These are phyloP conservation scores for Patellifolia procumbens DNA, from an alignment of 179 eudicot species.

Conservation along the genomic window DNA sequence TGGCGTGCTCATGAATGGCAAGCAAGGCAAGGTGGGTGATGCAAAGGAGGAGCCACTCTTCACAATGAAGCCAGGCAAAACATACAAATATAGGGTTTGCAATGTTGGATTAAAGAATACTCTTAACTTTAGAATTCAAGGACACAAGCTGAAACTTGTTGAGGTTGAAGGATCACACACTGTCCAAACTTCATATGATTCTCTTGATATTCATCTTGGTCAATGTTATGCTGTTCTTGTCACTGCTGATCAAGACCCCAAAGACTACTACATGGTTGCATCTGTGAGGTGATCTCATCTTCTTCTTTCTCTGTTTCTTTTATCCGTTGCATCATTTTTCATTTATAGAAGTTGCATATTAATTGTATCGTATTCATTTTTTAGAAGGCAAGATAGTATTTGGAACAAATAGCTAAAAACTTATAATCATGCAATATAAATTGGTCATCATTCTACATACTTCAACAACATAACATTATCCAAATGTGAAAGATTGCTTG, in stretches of 20 bases:
- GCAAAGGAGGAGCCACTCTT: slow-evolving; percentile 44
- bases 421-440: no score
- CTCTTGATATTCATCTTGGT: slow-evolving; percentile 62
- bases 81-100: slow-evolving; percentile 57
- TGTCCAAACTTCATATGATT: slow-evolving; percentile 48
- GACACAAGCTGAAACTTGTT: slow-evolving; percentile 52
- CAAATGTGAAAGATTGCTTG: no score
- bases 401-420: no score
- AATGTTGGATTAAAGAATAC: slow-evolving; percentile 63
- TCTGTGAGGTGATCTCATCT: slow-evolving; percentile 34
- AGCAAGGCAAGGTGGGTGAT: slow-evolving; percentile 40
- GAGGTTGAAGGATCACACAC: slow-evolving; percentile 66
- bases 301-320: no score
- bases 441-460: no score
- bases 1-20: slow-evolving; percentile 50
- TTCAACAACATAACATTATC: no score
- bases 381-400: no score
- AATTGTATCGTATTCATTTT: no score
- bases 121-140: slow-evolving; percentile 54
- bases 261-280: slow-evolving; percentile 60
- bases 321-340: no score
- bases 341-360: no score
- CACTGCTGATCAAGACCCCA: slow-evolving; percentile 57
- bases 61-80: slow-evolving; percentile 49
- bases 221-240: slow-evolving; percentile 62